Percentiles rank a stretch among this genome's conserved stretches.
These are phyloP conservation scores for Lecanosticta acicola DNA, from an alignment of 2,329 filamentous ascomycete species.

Conservation along the genomic window DNA sequence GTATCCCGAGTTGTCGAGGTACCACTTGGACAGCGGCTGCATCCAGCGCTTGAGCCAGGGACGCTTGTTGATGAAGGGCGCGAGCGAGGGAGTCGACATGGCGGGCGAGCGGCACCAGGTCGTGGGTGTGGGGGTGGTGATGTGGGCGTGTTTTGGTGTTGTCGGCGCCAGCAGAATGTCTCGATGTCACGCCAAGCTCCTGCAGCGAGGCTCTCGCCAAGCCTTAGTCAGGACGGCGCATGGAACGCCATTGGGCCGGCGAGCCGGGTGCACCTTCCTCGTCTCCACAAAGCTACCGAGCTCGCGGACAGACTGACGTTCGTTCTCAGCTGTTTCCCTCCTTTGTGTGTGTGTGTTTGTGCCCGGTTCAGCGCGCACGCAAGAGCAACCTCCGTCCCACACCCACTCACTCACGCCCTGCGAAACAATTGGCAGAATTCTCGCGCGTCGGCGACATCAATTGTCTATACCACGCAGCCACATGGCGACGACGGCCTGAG, in stretches of 20 bases:
- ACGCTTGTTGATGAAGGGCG: constrained; percentile 72
- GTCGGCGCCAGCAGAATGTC: not conserved
- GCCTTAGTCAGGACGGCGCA: not conserved
- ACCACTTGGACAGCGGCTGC: constrained; percentile 81
- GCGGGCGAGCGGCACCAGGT: constrained; percentile 26
- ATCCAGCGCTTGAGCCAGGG: constrained; percentile 79
- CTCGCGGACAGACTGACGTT: no score
- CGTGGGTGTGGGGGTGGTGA: constrained; percentile 20
- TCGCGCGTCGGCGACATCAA: not conserved
- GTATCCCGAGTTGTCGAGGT: constrained; percentile 83
- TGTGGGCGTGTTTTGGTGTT: not conserved
- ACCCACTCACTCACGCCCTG: not conserved
- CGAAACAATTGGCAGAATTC: not conserved
- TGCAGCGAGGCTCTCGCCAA: not conserved
- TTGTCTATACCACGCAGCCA: not conserved
- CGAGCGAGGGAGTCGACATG: constrained; percentile 68
- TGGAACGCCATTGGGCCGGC: no score
- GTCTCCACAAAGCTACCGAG: no score
- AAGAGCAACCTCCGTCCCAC: not conserved
- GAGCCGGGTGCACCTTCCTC: no score
- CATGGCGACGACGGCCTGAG: not conserved
- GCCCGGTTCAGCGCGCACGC: no score
- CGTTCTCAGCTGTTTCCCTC: no score
- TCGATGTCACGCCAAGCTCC: not conserved
- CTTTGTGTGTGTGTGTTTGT: no score